A percentile compares a stretch with the other conserved stretches of the same genome.
phyloP scores from a whole-genome alignment of 495 filamentous ascomycete species.

The Penicillium psychrofluorescens region DNA sequence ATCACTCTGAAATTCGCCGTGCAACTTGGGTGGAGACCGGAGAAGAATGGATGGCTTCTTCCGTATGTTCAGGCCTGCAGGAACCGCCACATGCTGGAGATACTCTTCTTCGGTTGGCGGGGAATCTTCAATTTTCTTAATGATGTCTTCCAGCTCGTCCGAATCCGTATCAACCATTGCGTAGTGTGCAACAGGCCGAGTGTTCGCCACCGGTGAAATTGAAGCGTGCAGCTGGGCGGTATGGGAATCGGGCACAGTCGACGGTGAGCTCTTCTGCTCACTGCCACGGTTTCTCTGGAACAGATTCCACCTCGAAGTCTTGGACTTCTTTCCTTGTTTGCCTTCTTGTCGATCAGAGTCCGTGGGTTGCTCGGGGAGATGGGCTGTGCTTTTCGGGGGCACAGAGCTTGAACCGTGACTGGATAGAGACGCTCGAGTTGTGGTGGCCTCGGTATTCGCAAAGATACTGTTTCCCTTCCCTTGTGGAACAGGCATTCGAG shows the following conservation, averaged over 20 bases:
- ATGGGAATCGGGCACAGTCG: slow-evolving; percentile 3
- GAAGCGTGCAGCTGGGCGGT: slow-evolving; percentile 30
- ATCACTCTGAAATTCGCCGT: slow-evolving; percentile 31
- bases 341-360: not conserved
- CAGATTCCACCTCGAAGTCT: slow-evolving; percentile 60
- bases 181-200: slow-evolving; percentile 64
- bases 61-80: slow-evolving; percentile 25
- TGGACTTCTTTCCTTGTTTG: slow-evolving; percentile 20
- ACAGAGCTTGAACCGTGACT: slow-evolving; percentile 17
- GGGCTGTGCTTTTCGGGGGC: slow-evolving; percentile 7
- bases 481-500: slow-evolving; percentile 16
- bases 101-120: slow-evolving; percentile 30
- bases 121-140: slow-evolving; percentile 51
- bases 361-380: slow-evolving; percentile 4
- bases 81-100: slow-evolving; percentile 19
- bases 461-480: slow-evolving; percentile 4
- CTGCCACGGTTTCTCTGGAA: slow-evolving; percentile 53
- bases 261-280: slow-evolving; percentile 10
- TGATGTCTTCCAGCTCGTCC: slow-evolving; percentile 57
- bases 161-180: slow-evolving; percentile 73
- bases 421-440: slow-evolving; percentile 19
- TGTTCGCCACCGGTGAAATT: slow-evolving; percentile 27
- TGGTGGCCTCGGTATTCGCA: slow-evolving; percentile 20
- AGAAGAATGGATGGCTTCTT: slow-evolving; percentile 45
- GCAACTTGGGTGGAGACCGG: slow-evolving; percentile 45